A percentile compares a stretch with the other conserved stretches of the same genome.
phyloP scores from a whole-genome alignment of 169 alveolate species.

The Cyclospora cayetanensis region DNA sequence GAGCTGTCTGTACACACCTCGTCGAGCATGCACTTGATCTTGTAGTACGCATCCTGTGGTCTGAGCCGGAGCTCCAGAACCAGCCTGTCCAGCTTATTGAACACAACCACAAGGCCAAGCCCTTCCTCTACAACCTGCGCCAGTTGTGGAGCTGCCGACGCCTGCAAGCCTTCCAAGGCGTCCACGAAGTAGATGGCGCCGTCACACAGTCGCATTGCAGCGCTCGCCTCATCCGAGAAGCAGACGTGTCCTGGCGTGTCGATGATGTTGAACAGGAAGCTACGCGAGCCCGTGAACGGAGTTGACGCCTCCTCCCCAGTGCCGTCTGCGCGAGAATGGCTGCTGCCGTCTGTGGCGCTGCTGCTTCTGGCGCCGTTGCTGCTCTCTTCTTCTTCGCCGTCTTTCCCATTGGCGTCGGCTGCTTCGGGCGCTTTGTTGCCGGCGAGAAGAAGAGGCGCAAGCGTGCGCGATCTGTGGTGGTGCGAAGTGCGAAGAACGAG shows the following conservation, averaged over 20 bases:
- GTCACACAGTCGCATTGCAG: conserved; percentile 96
- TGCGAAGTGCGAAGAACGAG: conserved; percentile 91
- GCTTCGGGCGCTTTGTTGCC: conserved; percentile 62
- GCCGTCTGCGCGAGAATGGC: too few relatives aligned
- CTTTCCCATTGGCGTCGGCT: conserved; percentile 11
- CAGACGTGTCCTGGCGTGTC: conserved; percentile 92
- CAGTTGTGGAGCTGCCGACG: conserved; percentile 92
- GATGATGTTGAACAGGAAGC: conserved; percentile 74
- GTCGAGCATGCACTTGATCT: conserved; percentile 88
- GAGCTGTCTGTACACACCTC: conserved; percentile 78
- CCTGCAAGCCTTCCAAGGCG: conserved; percentile 96
- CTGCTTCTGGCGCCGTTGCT: conserved; percentile 28
- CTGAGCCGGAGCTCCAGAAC: conserved; percentile 97
- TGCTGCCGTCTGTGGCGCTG: conserved; percentile 17
- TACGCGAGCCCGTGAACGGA: neutral
- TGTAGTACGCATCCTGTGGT: conserved; percentile 99
- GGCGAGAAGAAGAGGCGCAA: conserved; percentile 39
- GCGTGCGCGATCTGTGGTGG: conserved; percentile 79
- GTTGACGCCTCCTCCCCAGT: neutral
- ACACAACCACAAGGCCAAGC: conserved; percentile 81
- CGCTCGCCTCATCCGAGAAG: conserved; percentile 97
- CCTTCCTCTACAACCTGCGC: conserved; percentile 85
- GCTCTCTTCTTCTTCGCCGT: conserved; percentile 3
- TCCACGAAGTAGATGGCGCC: conserved; percentile 97
- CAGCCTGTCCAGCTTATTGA: conserved; percentile 97